A percentile compares a stretch with the other conserved stretches of the same genome.
These are phyloP conservation scores for Dendrocalamus sinicus DNA, from an alignment of 176 grass and related monocot genomes.

Conservation along the genomic window DNA sequence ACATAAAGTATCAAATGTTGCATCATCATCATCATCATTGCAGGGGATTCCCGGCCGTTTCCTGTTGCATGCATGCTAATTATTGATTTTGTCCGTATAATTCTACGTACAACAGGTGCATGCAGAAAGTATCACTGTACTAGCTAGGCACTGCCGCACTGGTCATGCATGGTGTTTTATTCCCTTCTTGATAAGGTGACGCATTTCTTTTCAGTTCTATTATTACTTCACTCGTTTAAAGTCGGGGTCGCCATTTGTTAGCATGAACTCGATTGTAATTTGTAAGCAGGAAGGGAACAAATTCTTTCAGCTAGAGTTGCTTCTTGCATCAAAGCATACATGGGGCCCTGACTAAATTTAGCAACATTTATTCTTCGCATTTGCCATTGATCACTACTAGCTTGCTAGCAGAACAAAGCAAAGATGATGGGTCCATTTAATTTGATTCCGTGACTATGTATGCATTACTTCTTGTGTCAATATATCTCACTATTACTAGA, in stretches of 20 bases:
- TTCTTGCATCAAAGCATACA: background rate
- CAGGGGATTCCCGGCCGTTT: conserved; percentile 33
- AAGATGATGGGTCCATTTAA: background rate
- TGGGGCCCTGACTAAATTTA: background rate
- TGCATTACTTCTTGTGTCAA: background rate
- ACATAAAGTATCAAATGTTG: conserved; percentile 66
- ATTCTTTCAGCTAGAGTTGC: background rate
- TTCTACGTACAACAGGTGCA: conserved; percentile 32
- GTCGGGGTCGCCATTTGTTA: background rate
- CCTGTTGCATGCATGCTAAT: conserved; percentile 22
- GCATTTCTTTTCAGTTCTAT: background rate
- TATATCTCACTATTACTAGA: background rate
- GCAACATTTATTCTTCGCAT: background rate
- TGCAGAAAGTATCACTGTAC: conserved; percentile 30
- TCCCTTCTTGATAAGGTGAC: background rate
- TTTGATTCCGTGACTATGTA: background rate
- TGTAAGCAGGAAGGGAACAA: background rate
- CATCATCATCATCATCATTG: conserved; percentile 64
- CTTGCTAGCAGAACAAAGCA: background rate
- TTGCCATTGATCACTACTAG: background rate
- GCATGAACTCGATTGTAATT: background rate
- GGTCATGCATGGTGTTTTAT: background rate
- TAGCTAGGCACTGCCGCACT: background rate
- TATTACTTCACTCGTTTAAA: background rate
- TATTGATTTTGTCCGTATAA: background rate